These are phyloP conservation scores for Amborella trichopoda DNA, from an alignment of 164 flowering plant genomes.

Conservation along the genomic window DNA sequence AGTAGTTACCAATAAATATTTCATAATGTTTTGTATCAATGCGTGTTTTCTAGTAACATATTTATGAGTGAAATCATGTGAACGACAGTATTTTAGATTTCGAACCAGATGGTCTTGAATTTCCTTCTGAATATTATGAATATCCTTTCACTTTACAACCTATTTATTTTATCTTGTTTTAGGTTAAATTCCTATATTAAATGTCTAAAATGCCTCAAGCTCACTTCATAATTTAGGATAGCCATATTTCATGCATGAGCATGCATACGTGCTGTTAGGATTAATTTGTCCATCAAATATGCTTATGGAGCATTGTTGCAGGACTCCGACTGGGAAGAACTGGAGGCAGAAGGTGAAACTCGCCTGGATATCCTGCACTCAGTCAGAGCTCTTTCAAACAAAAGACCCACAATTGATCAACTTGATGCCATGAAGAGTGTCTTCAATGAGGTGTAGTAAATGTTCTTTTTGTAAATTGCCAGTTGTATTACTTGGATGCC, in stretches of 20 bases:
- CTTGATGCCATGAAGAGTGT: slow-evolving; percentile 70
- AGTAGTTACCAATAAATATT: too few relatives aligned
- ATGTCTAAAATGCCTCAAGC: too few relatives aligned
- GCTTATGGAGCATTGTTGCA: slow-evolving; percentile 13
- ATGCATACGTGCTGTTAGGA: background rate
- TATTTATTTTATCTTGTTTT: background rate
- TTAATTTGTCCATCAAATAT: background rate
- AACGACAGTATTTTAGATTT: too few relatives aligned
- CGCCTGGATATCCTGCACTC: slow-evolving; percentile 26
- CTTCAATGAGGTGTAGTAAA: slow-evolving; percentile 40
- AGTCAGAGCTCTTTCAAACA: slow-evolving; percentile 19
- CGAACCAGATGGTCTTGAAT: too few relatives aligned
- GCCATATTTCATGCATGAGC: background rate
- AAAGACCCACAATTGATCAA: slow-evolving; percentile 42
- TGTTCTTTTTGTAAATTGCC: background rate
- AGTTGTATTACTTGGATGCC: background rate
- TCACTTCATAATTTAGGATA: too few relatives aligned
- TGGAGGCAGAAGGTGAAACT: slow-evolving; percentile 24
- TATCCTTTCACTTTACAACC: background rate
- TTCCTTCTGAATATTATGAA: too few relatives aligned
- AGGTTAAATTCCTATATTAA: background rate
- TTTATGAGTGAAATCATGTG: too few relatives aligned
- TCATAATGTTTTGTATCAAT: too few relatives aligned
- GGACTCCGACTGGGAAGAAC: slow-evolving; percentile 94
- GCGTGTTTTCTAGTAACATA: too few relatives aligned